Evolutionary conservation across 2,329 filamentous ascomycete species (phyloP).

Genomic region (Diaporthe caulivora): DNA sequence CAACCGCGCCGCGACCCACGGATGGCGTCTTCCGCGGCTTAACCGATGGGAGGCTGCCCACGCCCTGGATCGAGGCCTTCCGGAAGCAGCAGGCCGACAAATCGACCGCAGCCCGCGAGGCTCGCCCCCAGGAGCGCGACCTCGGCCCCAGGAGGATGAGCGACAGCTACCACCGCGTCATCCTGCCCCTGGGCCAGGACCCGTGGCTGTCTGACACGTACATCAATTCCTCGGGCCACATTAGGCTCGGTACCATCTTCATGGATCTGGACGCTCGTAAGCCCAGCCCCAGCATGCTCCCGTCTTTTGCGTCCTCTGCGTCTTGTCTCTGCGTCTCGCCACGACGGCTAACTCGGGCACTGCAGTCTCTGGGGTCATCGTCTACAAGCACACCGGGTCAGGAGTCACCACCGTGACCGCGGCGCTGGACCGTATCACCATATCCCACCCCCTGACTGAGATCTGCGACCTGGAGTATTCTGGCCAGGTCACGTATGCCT

Average conservation of each 20-base stretch:
- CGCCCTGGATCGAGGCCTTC: constrained; percentile 78
- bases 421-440: constrained; percentile 62
- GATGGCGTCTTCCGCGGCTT: constrained; percentile 55
- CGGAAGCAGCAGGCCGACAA: constrained; percentile 62
- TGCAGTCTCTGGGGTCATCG: constrained; percentile 69
- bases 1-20: constrained; percentile 44
- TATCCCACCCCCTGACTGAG: constrained; percentile 79
- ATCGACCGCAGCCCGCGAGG: constrained; percentile 43
- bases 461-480: constrained; percentile 84
- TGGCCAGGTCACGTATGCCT: constrained; percentile 73
- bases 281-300: no score
- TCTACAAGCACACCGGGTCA: constrained; percentile 76
- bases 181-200: constrained; percentile 77
- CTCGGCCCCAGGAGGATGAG: constrained; percentile 76
- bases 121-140: constrained; percentile 55
- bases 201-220: constrained; percentile 84
- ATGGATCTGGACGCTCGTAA: no score
- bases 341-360: neutral
- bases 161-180: constrained; percentile 77
- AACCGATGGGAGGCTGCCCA: constrained; percentile 52
- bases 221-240: constrained; percentile 80
- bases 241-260: constrained; percentile 66
- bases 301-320: no score
- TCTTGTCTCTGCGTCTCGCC: no score
- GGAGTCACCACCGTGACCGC: constrained; percentile 64